Evolutionary conservation across 106 monocot genomes (phyloP), one percentile per base, ranked within the genome.

Genomic region (Posidonia australis): DNA sequence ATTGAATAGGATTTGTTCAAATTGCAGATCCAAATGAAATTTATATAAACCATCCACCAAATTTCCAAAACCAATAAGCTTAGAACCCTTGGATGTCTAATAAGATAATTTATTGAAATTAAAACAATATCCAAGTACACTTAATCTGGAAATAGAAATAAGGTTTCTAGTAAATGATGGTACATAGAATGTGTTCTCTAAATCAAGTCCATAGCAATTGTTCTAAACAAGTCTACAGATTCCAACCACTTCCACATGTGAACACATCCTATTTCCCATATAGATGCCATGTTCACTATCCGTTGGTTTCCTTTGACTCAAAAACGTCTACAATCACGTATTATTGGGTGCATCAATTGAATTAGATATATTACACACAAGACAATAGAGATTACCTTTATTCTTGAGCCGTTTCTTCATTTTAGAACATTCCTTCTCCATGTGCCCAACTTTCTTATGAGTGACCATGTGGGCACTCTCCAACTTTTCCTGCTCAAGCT

Each of bases 331-430:
- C 71, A 68, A 49, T 12, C 47, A 72, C 25, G 41, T 68, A 26
- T 60, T 67, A 54, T 61, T 0, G 51, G 1, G 20, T 64, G 47
- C 36, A 51, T 69, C 5, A 42, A 58, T 22, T 20, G 58, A 13
- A 65, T 74, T 62, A 64, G 51, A 74, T 51, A 65, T 58, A 58
- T 58, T 20, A 69, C 69, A 65, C 1, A 68, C 69, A 57, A 62
- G 24, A 41, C 28, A 31, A 0, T 51, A 46, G 0, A 10, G n/a
- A 54, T 54, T 70, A 64, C 57, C 29, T 70, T 69, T 64, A 23
- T 48, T 63, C 17, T 54, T 24, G 30, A 76, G 64, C 56, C 44
- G 56, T 19, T 32, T 58, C 47, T 69, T 49, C 6, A 29, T 58
- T 44, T 51, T 74, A 0, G 7, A 0, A 10, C 30, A 69, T 22